Evolutionary conservation across 2,329 filamentous ascomycete genomes (phyloP), one percentile per base, ranked within the genome.

Genomic region (Aspergillus tanneri): DNA sequence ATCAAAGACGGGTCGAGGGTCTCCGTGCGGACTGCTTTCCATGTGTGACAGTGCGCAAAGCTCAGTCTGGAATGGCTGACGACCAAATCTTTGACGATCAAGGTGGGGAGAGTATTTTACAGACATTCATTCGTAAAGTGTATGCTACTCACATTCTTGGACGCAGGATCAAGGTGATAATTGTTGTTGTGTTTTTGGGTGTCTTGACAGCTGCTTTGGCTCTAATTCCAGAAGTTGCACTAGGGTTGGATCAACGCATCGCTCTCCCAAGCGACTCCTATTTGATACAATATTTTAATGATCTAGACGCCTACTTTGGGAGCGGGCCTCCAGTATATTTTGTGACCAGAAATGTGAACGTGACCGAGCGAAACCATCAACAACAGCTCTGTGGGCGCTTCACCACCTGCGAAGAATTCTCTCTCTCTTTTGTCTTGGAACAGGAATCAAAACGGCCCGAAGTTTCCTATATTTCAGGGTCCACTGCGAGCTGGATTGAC

Each of bases 241-340:
- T 99, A 34, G 93, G 93, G 0, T 77, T 99, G 22, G 93, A 99
- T 63, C 93, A 99, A 72, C 85, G 93, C 14, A 92, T 96, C 46
- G 93, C 93, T 9, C 87, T 99, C 49, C 93, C 93, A 0, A 88
- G 88, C 55, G 91, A 89, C 61, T 97, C 92, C 1, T 99, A 99
- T 66, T 77, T 99, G 42, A 96, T 99, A 53, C 83, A 87, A 8
- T 99, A 96, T 70, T 99, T 99, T 72, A 90, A 97, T 63, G 93
- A 99, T 66, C 76, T 99, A 23, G 95, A 96, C 67, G 84, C 84
- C 50, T 99, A 99, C 66, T 87, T 97, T 60, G 88, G 91, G 52
- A 85, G 85, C 12, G 95, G 93, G 0, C 92, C 93, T 40, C 93
- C 93, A 0, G 90, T 99, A 6, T 99, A 97, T 69, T 99, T 99